These are phyloP conservation scores for Aspergillus quadrilineatus DNA, from an alignment of 2,329 filamentous ascomycete species.

Conservation along the genomic window DNA sequence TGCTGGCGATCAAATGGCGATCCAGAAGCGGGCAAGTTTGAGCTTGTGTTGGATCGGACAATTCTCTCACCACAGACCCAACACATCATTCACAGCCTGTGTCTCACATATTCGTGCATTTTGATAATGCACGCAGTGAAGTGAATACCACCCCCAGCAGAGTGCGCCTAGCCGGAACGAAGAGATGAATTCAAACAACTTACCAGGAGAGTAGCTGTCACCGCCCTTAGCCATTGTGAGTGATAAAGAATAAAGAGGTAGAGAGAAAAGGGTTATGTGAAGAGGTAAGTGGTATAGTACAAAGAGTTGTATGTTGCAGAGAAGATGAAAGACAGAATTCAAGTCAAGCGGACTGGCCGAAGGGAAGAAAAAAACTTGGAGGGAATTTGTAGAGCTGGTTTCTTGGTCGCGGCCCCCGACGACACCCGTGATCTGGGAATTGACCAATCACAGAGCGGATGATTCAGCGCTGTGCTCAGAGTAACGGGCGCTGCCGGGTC, in stretches of 20 bases:
- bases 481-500: conserved; percentile 37
- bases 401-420: conserved; percentile 28
- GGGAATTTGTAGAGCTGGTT: conserved; percentile 34
- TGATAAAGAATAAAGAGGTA: conserved; percentile 23
- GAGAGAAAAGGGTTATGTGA: conserved; percentile 13
- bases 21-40: not conserved
- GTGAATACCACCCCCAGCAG: not conserved
- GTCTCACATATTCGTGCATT: not conserved
- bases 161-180: not conserved
- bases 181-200: conserved; percentile 25
- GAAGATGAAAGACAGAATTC: conserved; percentile 19
- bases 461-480: conserved; percentile 28
- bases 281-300: conserved; percentile 29
- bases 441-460: conserved; percentile 36
- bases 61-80: not conserved
- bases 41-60: not conserved
- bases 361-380: conserved; percentile 29
- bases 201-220: conserved; percentile 45
- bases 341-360: conserved; percentile 18
- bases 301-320: conserved; percentile 17
- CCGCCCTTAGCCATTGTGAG: conserved; percentile 47
- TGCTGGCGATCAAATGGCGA: not conserved
- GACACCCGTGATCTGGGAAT: conserved; percentile 34
- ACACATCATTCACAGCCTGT: not conserved
- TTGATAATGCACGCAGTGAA: not conserved